These are phyloP conservation scores for Aspergillus brunneoviolaceus DNA, from an alignment of 2,329 filamentous ascomycete genomes.

Conservation along the genomic window DNA sequence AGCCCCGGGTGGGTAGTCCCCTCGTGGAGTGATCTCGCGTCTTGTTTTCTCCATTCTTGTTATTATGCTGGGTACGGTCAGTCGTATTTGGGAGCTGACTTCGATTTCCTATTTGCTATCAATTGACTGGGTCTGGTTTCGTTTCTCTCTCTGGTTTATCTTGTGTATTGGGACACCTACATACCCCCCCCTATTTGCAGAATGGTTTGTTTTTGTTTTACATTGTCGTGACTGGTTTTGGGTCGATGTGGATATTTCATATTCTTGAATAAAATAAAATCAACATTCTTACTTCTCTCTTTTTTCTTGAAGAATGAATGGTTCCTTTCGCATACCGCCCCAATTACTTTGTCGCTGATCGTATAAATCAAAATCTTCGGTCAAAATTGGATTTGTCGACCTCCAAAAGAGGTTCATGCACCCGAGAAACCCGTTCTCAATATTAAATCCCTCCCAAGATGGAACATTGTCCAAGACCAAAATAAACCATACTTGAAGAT, in stretches of 20 bases:
- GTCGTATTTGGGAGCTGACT: not conserved
- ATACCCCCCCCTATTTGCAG: not conserved
- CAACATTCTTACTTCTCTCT: not conserved
- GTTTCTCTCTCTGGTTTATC: no score
- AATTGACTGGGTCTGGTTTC: no score
- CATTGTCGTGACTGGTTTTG: not conserved
- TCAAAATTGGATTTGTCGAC: no score
- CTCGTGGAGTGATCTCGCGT: slow-evolving; percentile 49
- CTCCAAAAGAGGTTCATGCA: not conserved
- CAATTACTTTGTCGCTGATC: not conserved
- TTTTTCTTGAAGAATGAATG: not conserved
- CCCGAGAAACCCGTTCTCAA: not conserved
- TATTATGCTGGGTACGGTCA: not conserved
- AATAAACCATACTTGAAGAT: no score
- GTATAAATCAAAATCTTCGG: no score
- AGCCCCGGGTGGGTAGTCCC: slow-evolving; percentile 72
- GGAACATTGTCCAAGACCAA: no score
- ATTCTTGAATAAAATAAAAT: not conserved
- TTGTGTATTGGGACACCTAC: not conserved
- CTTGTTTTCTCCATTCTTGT: not conserved
- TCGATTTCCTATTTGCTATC: not conserved
- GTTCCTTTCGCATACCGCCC: not conserved
- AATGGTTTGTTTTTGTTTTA: not conserved
- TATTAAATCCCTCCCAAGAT: no score
- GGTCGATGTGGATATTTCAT: not conserved